These are phyloP conservation scores for Balansia obtecta DNA, from an alignment of 2,329 filamentous ascomycete genomes.

Conservation along the genomic window DNA sequence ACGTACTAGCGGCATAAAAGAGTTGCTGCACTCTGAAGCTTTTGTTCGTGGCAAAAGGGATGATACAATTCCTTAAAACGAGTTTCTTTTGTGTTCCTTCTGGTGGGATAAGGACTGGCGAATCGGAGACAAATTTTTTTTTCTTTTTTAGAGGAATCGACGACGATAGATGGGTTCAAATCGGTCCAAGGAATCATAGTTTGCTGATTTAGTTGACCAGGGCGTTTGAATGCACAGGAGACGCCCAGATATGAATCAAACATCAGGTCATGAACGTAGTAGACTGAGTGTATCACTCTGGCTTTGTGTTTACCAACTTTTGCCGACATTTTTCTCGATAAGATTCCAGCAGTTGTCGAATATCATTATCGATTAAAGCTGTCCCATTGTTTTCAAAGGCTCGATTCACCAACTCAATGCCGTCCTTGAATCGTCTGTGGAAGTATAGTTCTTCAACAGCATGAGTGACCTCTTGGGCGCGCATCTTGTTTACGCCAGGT, in stretches of 20 bases:
- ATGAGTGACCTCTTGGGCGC: conserved; percentile 38
- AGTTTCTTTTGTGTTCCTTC: too few relatives aligned
- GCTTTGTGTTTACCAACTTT: conserved; percentile 12
- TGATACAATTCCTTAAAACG: background rate
- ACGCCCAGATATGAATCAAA: background rate
- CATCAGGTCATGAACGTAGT: background rate
- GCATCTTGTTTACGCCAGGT: conserved; percentile 28
- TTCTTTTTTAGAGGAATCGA: too few relatives aligned
- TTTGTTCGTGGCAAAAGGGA: background rate
- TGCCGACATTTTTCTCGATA: conserved; percentile 31
- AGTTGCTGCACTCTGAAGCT: background rate
- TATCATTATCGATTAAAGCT: conserved; percentile 30
- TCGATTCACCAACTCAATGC: conserved; percentile 25
- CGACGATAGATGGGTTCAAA: too few relatives aligned
- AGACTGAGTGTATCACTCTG: background rate
- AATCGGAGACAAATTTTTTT: too few relatives aligned
- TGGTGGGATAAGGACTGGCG: too few relatives aligned
- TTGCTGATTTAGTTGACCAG: too few relatives aligned
- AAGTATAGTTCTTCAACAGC: conserved; percentile 48
- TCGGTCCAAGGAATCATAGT: too few relatives aligned
- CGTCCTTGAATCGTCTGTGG: conserved; percentile 33
- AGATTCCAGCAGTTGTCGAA: conserved; percentile 23
- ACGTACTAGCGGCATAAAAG: background rate
- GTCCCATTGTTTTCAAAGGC: conserved; percentile 20
- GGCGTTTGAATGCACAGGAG: background rate